Percentiles rank a stretch among this genome's conserved stretches.
These are phyloP conservation scores for Colletotrichum sp. DNA, from an alignment of 2,329 filamentous ascomycete species.

Conservation along the genomic window DNA sequence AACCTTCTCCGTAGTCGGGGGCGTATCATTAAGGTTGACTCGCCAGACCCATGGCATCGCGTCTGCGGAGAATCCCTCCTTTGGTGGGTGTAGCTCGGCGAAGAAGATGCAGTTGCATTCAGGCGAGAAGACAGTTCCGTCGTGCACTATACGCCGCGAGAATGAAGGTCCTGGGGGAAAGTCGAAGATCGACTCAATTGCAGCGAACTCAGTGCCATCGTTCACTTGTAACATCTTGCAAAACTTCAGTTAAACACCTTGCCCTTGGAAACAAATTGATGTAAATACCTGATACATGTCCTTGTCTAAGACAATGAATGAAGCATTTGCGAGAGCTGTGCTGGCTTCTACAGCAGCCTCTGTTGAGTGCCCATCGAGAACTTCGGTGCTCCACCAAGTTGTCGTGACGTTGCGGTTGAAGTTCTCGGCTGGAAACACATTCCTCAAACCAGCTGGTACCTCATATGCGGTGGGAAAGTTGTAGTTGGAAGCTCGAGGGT, in stretches of 20 bases:
- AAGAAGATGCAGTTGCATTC: slow-evolving; percentile 24
- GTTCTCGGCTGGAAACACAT: slow-evolving; percentile 17
- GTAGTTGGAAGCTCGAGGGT: background rate
- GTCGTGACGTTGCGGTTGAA: slow-evolving; percentile 23
- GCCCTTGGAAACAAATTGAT: background rate
- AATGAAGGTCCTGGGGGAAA: background rate
- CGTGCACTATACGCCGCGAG: slow-evolving; percentile 16
- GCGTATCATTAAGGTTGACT: slow-evolving; percentile 2
- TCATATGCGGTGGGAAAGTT: background rate
- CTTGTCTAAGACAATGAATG: background rate
- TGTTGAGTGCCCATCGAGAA: background rate
- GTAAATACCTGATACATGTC: background rate
- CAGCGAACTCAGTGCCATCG: background rate
- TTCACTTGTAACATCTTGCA: rapidly evolving
- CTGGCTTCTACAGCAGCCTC: background rate
- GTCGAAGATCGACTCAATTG: background rate
- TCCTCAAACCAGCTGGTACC: background rate
- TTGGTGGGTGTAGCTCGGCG: slow-evolving; percentile 19
- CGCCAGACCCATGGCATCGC: slow-evolving; percentile 22
- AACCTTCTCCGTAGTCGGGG: slow-evolving; percentile 19
- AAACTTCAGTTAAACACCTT: rapidly evolving
- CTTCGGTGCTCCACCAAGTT: slow-evolving; percentile 16
- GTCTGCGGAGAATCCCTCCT: slow-evolving; percentile 15
- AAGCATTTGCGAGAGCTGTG: background rate
- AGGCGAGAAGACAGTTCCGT: slow-evolving; percentile 21